Evolutionary conservation across 345 rosid species (phyloP), one percentile per base, ranked within the genome.

Genomic region (Populus euphratica): DNA sequence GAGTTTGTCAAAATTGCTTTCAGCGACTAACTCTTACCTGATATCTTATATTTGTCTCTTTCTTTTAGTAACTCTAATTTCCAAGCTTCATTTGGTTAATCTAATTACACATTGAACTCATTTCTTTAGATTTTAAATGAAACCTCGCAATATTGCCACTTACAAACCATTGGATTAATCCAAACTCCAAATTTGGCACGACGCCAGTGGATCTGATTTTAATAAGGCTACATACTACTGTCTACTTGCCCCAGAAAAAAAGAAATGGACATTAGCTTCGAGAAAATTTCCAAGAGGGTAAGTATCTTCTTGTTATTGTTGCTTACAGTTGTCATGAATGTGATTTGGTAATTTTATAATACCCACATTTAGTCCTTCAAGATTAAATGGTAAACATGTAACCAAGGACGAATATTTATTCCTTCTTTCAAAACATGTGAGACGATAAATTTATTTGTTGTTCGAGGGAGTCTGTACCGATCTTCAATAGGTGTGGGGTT

Each of bases 301-400:
- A 12, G 25, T 16, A 14, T 12, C 14, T 73, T 35, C 64, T 73
- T 64, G 31, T 49, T 49, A 7, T 33, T 35, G 43, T 64, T 71
- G 64, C 64, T 43, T 56, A 69, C 75, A 79, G 80, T 63, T 80
- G 78, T 79, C 78, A 50, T 74, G 70, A 74, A 56, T 68, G 44
- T 71, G 56, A 39, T 72, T 69, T 18, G 5, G 27, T 43, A 68
- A 10, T 14, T 69, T 10, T 8, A 59, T 18, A 27, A 56, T 16
- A 54, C 0, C 35, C 44, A n/a, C 23, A 36, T 21, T 21, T 27
- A 5, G 33, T 72, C 16, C n/a, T 38, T 38, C 11, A 39, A 73
- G 69, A 73, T 49, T 41, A 50, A 12, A 49, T 66, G 68, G 63
- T 61, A 41, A 74, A 52, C 25, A 13, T 43, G 73, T 64, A 69